Evolutionary conservation across 2,329 filamentous ascomycete genomes (phyloP), one percentile per base, ranked within the genome.

Genomic region (Fusarium protoensiforme): DNA sequence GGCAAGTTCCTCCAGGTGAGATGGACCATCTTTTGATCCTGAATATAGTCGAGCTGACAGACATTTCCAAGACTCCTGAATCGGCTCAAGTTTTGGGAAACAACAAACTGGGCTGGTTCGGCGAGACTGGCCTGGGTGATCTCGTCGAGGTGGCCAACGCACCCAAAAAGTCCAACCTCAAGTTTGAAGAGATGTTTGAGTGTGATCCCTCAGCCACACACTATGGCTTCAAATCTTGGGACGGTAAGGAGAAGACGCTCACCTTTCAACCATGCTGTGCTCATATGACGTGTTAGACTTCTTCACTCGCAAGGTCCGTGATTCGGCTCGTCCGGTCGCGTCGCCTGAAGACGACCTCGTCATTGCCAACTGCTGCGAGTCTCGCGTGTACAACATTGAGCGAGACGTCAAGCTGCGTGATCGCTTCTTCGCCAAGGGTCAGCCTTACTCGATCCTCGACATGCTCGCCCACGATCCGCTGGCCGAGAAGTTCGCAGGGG

Each of bases 341-440:
- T 83, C 80, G 0, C 88, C 89, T 0, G 84, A 89, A 0, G 86
- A 93, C 66, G 80, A 86, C 73, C 76, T 71, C 13, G 80, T 88
- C 65, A 87, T 94, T 63, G 87, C 84, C 58, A 93, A 92, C 78
- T 86, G 88, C 1, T 93, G 92, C 81, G 92, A 94, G 78, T 91
- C 89, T 14, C 87, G 85, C 43, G 86, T 88, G 0, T 92, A 87
- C 81, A 85, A 87, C 57, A 77, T 91, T 2, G 83, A 82, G 9
- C 81, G 80, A 31, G 74, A 87, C 53, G 87, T 90, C 59, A 84
- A 87, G 60, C 82, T 88, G 1, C 87, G 88, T 22, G 90, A 92
- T 75, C 80, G 80, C 8, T 94, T 94, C 84, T 93, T 91, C 87
- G 85, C 91, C 76, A 94, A 94, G 78, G 87, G 86, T 10, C 91